Conservation (phyloP, 2,329 filamentous ascomycete genomes). For the Paecilomyces sp. region DNA sequence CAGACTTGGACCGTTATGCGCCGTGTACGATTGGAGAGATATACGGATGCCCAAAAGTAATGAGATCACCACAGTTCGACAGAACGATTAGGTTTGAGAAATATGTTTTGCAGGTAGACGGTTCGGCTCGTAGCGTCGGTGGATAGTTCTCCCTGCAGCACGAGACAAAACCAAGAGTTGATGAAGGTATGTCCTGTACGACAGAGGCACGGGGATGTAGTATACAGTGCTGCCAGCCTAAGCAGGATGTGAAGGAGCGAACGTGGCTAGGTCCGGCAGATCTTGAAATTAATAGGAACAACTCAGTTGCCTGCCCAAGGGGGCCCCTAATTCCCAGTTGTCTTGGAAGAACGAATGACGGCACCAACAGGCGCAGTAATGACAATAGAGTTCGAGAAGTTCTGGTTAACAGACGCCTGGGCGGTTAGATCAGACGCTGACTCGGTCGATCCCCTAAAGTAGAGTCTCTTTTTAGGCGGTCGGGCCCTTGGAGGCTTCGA, state of each 20-base stretch:
- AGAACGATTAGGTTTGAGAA: not conserved
- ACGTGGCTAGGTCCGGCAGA: not conserved
- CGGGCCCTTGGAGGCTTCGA: not conserved
- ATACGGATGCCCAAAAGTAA: slow-evolving; percentile 1
- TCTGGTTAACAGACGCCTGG: not conserved
- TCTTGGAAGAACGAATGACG: not conserved
- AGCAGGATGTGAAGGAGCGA: not conserved
- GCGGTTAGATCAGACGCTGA: not conserved
- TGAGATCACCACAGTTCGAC: not conserved
- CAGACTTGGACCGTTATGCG: not conserved
- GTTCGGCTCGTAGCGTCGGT: not conserved
- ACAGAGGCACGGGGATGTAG: too few species aligned
- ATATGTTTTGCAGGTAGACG: not conserved
- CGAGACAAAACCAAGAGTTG: not conserved
- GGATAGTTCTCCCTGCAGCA: not conserved
- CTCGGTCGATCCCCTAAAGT: not conserved
- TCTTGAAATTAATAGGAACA: not conserved
- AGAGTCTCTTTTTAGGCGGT: not conserved
- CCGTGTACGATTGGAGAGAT: not conserved
- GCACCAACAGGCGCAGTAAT: not conserved
- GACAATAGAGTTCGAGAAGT: not conserved
- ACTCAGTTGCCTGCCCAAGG: not conserved
- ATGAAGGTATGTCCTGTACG: not conserved
- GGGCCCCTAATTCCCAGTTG: not conserved
- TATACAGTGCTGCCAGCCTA: not conserved